Evolutionary conservation across 345 rosid species (phyloP), one percentile per base, ranked within the genome.

Genomic region (Arabis hirsuta): DNA sequence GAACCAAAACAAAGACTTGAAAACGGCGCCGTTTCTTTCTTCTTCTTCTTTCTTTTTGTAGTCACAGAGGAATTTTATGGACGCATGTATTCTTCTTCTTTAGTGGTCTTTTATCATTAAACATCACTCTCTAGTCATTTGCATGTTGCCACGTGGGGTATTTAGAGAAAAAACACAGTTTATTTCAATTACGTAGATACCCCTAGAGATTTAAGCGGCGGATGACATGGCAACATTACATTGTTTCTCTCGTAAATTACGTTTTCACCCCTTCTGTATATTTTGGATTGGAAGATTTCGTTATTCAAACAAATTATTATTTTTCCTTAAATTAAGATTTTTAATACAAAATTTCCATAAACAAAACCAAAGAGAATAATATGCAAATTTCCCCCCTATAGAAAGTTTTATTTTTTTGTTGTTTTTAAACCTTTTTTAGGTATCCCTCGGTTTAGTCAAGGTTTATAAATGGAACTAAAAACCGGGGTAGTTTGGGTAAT

Each of bases 221-320:
- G 77, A 32, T 74, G 78, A 51, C 73, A 59, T 67, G 78, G 78
- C 78, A 44, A 9, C 4, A 43, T 11, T n/a, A 42, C 6, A 54
- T 12, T 62, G 47, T 45, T 64, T 58, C 2, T 58, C 9, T 24
- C 16, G 5, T 11, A 19, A 59, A 52, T 51, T 54, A 74, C 78
- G 63, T 43, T 67, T 43, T 44, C 22, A 34, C 62, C 73, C 73
- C 6, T 24, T 48, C 5, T 22, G 3, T 24, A 12, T 12, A 34
- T 46, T 46, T 46, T 34, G 20, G 9, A 29, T 42, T 9, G 9
- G 4, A 11, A 3, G 53, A 20, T 14, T 44, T 51, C 19, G 29
- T 62, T 54, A 12, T 2, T 55, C 27, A 63, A 62, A 73, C 14
- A 2, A 24, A 10, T 44, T 14, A 36, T 20, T 45, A n/a, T 44